Base-by-base conservation (phyloP, 148 eudicot genomes). In the Fagopyrum esculentum region DNA sequence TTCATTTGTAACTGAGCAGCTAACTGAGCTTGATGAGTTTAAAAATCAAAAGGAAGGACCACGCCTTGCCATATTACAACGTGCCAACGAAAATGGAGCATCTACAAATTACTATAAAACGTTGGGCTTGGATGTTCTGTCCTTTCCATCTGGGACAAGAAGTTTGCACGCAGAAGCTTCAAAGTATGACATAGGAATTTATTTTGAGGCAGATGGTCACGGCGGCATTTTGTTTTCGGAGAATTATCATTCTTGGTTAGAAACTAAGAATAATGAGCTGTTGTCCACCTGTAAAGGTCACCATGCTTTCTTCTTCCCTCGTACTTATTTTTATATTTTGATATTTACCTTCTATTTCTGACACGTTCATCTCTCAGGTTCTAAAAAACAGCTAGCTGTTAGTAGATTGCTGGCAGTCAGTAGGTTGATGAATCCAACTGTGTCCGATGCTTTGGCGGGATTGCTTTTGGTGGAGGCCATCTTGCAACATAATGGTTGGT, bases 391-490 rank as follows among this genome's bases (percentile, higher is more conserved):
- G 6, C 90, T 87, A 87, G 92, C 96, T 78, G 89, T 87, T 71
- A 75, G 77, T 80, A 86, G 97, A 84, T 80, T 95, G 76, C 78
- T 90, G 85, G 97, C 97, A n/a, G 91, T 88, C 71, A 90, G 92
- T 81, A 84, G 85, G 77, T 76, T 95, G 81, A 90, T 95, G 78
- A 95, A 95, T 82, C 93, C 88, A 73, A 93, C 97, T 19, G 91
- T 90, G 79, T 96, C 97, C 56, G 99, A 95, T 81, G 94, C 99
- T 49, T 77, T 95, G 82, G 90, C 96, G 75, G 97, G 97, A 71
- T 71, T 92, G 83, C 85, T 95, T 73, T 81, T 95, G 60, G 99
- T 90, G 71, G 99, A 92, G 76, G 93, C 84, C 48, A 92, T 90
- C 75, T 80, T 95, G 84, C 86, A 69, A 74, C 89, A 92, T 73